Evolutionary conservation across 768 basidiomycete genomes (phyloP).

Genomic region (Roridomyces roridus): DNA sequence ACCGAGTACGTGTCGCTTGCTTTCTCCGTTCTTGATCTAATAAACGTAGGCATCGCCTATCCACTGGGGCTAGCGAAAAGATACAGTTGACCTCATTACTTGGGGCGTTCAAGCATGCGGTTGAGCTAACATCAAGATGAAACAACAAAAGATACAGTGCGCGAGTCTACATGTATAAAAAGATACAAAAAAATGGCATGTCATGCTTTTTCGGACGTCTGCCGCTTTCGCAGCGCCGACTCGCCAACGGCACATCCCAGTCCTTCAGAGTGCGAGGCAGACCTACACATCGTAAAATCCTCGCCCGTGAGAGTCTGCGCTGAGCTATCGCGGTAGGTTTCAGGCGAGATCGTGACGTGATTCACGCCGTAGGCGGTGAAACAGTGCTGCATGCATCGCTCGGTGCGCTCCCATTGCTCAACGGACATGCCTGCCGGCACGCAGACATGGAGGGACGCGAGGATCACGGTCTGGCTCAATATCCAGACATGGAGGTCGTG

Average conservation of each 20-base stretch:
- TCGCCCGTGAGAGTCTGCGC: constrained; percentile 37
- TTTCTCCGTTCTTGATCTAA: background rate
- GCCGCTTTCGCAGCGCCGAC: constrained; percentile 4
- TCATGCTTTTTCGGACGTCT: background rate
- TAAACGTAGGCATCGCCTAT: constrained; percentile 77
- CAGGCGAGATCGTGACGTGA: constrained; percentile 63
- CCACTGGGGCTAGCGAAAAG: constrained; percentile 93
- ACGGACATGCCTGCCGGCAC: constrained; percentile 53
- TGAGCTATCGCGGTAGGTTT: constrained; percentile 44
- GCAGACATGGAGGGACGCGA: constrained; percentile 61
- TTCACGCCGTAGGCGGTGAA: constrained; percentile 58
- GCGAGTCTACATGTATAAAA: no score
- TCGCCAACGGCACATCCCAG: constrained; percentile 51
- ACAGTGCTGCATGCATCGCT: constrained; percentile 54
- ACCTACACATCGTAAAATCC: constrained; percentile 37
- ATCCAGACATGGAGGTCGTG: constrained; percentile 65
- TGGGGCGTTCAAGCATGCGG: constrained; percentile 92
- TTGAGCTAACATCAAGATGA: constrained; percentile 70
- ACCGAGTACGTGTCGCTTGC: constrained; percentile 72
- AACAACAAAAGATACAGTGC: constrained; percentile 13
- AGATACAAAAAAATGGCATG: background rate
- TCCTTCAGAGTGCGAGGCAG: constrained; percentile 42
- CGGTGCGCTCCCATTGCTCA: constrained; percentile 57
- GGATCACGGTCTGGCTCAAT: constrained; percentile 58
- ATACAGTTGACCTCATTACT: constrained; percentile 91